A percentile compares a stretch with the other conserved stretches of the same genome.
phyloP scores from a whole-genome alignment of 2,329 filamentous ascomycete species.

The Tolypocladium pustulatum region DNA sequence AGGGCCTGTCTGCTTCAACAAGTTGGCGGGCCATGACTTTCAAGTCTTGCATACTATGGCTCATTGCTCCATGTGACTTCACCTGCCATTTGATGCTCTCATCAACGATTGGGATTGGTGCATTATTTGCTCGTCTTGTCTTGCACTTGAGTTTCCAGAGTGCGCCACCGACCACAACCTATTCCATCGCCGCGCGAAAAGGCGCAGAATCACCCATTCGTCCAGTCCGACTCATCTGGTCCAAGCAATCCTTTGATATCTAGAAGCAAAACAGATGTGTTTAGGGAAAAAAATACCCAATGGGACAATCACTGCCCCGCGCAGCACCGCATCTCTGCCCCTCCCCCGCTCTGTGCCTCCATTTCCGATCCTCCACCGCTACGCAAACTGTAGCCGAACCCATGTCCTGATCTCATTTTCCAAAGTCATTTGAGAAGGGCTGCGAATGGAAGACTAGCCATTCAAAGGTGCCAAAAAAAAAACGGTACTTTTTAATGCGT shows the following conservation, averaged over 20 bases:
- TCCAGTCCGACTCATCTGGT: background rate
- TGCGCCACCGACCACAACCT: background rate
- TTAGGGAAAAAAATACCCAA: background rate
- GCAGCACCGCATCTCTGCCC: background rate
- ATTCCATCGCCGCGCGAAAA: background rate
- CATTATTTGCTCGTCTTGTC: background rate
- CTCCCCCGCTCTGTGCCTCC: background rate
- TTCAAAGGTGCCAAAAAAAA: background rate
- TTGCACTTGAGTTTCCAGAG: background rate
- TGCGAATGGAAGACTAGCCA: background rate
- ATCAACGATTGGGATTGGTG: background rate
- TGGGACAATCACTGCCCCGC: background rate
- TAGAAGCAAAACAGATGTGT: background rate
- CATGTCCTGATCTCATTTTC: background rate
- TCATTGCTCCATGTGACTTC: background rate
- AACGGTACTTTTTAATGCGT: background rate
- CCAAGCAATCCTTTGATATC: background rate
- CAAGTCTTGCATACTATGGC: background rate
- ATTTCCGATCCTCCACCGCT: background rate
- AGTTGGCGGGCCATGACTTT: slow-evolving; percentile 1
- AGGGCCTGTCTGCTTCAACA: slow-evolving; percentile 7
- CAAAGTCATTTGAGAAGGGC: background rate
- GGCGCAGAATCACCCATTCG: background rate
- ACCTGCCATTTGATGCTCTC: background rate
- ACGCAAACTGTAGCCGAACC: background rate